Evolutionary conservation across 2,329 filamentous ascomycete genomes (phyloP), one percentile per base, ranked within the genome.

Genomic region (Ophiostoma perfectum): DNA sequence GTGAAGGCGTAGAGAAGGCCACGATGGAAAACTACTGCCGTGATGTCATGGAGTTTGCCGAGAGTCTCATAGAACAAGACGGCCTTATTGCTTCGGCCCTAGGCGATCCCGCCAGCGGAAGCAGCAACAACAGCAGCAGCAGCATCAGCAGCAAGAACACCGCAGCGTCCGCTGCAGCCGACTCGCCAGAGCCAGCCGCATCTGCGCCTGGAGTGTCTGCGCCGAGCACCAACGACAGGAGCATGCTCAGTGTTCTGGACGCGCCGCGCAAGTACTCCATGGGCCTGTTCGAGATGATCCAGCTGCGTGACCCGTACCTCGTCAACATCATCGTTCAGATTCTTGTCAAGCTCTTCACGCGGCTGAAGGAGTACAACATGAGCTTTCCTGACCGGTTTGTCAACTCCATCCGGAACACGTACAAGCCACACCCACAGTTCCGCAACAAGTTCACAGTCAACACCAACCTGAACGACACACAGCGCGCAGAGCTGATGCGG

Each of bases 41-140:
- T 72, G 92, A 97, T 75, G 91, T 91, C 14, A 99, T 99, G 86
- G 92, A 98, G 74, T 91, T 97, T 75, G 93, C 94, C 0, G 91
- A 96, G 75, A 84, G 86, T 47, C 83, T 97, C 1, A 91, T 98
- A 75, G 88, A 91, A 55, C 89, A 97, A 73, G 95, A 96, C 76
- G 89, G 88, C 66, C 85, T 97, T 69, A 88, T 99, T 71, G 87
- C 91, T 2, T 90, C 89, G 63, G 90, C 91, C 12, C 77, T 93
- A 49, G 77, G 76, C 66, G 63, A 44, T 27, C n/a, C 62, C 1
- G 12, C 62, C 7, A 64, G 39, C 1, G 36, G 4, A 18, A 6
- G 5, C 52, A 27, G 62, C 72, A 73, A 1, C 70, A 72, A 68
- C 71, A 74, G 60, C 70, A 45, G 4, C 5, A 6, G 5, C 52